phyloP scores from a whole-genome alignment of 1,139 yeast species.

The Blastobotrys proliferans region DNA sequence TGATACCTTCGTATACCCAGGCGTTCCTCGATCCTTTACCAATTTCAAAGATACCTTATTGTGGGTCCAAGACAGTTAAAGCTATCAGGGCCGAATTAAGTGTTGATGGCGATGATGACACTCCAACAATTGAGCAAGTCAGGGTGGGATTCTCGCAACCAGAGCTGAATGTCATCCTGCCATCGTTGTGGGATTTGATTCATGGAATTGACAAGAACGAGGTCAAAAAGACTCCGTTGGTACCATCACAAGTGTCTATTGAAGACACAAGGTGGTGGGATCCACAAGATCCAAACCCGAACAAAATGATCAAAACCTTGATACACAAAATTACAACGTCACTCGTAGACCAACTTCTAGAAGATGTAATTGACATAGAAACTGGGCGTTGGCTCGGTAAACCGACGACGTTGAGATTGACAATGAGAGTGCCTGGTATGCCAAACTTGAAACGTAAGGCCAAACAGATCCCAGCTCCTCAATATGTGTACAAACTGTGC shows the following conservation, averaged over 20 bases:
- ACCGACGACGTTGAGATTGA: conserved; percentile 24
- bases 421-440: conserved; percentile 14
- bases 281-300: no score
- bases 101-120: conserved; percentile 1
- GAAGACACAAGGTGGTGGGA: conserved; percentile 32
- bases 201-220: conserved; percentile 29
- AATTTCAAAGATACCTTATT: conserved; percentile 30
- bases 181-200: conserved; percentile 30
- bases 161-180: conserved; percentile 13
- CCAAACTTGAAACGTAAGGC: conserved; percentile 8
- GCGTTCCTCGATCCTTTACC: conserved; percentile 25
- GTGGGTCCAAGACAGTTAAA: conserved; percentile 26
- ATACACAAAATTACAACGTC: no score
- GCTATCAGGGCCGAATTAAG: conserved; percentile 7
- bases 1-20: conserved; percentile 26
- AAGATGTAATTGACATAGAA: conserved; percentile 25
- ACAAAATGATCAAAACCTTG: conserved; percentile 23
- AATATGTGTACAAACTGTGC: conserved; percentile 5
- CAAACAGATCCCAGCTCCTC: conserved; percentile 7
- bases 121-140: conserved; percentile 17
- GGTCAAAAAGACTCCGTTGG: conserved; percentile 23
- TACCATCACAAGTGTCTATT: conserved; percentile 33
- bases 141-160: conserved; percentile 9
- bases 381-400: conserved; percentile 20
- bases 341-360: conserved; percentile 24